Evolutionary conservation across 176 grass and related monocot genomes (phyloP), one percentile per base, ranked within the genome.

Genomic region (Rhipidocladum racemiflorum): DNA sequence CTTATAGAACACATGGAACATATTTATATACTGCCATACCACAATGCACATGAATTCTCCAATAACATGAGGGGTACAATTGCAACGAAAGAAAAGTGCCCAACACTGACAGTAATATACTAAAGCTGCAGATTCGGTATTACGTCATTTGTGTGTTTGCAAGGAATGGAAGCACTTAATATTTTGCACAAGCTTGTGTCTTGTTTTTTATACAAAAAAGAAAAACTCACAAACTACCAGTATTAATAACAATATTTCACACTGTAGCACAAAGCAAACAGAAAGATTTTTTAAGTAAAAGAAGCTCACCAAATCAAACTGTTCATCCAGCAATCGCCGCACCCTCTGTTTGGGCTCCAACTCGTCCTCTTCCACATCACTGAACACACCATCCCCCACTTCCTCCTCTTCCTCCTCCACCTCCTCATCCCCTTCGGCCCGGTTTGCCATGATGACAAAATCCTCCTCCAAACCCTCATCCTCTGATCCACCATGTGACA

Each of bases 381-480:
- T 81, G 34, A 83, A 50, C 45, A 65, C 55, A 61, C n/a, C 78
- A 66, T 64, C 61, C 32, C 43, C 53, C 54, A 74, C 53, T 25
- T 87, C 82, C 56, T 75, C 68, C 18, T 77, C 81, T 35, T 84
- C 81, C 6, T 81, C 78, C 15, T 79, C 61, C 25, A 77, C 42
- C 1, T 86, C 86, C 48, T 86, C 81, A 13, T 75, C 88, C 53
- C 72, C 92, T 59, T 95, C 90, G 28, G 85, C 83, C 23, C 48
- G 83, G 74, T 99, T 99, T 67, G 96, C 96, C 46, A 91, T 86
- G 50, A 99, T 56, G 27, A 99, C 87, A 72, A 99, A 99, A 93
- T 99, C 96, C 82, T 99, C 96, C 77, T 99, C 96, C 71, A 99
- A 65, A 9, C 83, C 87, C 68, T 99, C 96, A 48, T 93, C 91